phyloP scores from a whole-genome alignment of 192 early-diverging fungal genomes.

The Ambispora gerdemannii region DNA sequence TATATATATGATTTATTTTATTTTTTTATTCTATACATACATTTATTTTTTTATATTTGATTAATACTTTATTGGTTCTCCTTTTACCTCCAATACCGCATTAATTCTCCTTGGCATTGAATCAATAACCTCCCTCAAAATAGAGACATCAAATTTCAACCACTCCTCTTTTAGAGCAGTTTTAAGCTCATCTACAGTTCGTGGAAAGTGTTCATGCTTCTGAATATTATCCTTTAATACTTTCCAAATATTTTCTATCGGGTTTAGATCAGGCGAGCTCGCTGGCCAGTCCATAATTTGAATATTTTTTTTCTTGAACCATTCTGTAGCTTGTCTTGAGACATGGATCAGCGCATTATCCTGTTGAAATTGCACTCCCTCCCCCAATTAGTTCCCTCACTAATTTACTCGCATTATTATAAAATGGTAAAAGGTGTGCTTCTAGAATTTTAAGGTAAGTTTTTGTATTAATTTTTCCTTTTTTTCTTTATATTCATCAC shows the following conservation, averaged over 20 bases:
- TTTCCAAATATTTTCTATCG: conserved; percentile 29
- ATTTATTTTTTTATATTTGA: not conserved
- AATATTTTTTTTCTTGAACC: conserved; percentile 12
- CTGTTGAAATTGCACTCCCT: conserved; percentile 5
- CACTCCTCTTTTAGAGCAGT: conserved; percentile 10
- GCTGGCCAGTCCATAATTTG: conserved; percentile 27
- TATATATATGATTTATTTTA: not conserved
- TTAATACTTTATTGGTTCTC: not conserved
- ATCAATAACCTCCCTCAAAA: not conserved
- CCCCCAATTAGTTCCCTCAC: conserved; percentile 3
- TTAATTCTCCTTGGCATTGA: conserved; percentile 12
- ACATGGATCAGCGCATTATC: conserved; percentile 10
- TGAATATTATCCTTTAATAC: too few relatives aligned
- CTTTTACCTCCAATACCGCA: conserved; percentile 2
- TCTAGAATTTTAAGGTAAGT: not conserved
- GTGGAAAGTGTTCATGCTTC: not conserved
- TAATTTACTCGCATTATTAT: not conserved
- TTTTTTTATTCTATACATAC: not conserved
- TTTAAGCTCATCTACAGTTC: not conserved
- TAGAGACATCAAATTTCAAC: not conserved
- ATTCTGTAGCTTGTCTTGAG: not conserved
- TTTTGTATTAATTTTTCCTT: conserved; percentile 6
- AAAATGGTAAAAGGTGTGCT: conserved; percentile 1
- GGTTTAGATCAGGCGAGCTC: conserved; percentile 29
- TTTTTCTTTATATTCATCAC: not conserved